These are phyloP conservation scores for Halophytophthora polymorphica DNA, from an alignment of 352 stramenopile genomes.

Conservation along the genomic window DNA sequence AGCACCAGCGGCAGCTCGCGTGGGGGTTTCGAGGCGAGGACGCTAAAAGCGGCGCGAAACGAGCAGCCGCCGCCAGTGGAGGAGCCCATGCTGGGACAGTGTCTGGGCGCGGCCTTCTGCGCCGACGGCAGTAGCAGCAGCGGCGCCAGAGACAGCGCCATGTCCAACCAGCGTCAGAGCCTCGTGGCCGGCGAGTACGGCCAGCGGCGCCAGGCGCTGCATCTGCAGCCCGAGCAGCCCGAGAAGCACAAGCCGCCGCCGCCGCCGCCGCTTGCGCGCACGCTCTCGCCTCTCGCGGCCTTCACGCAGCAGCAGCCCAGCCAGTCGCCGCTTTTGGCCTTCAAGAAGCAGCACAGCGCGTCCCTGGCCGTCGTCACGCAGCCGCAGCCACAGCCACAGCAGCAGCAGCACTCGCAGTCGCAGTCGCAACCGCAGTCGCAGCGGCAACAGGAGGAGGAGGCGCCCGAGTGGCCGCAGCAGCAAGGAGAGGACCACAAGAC, in stretches of 20 bases:
- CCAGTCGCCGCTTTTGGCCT: constrained; percentile 11
- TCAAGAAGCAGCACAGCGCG: constrained; percentile 6
- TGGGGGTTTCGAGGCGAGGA: constrained; percentile 2
- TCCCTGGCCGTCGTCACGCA: no score
- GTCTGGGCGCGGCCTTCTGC: constrained; percentile 28
- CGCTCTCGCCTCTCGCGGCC: constrained; percentile 7
- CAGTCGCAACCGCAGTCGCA: constrained; percentile 14
- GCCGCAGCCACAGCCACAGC: no score
- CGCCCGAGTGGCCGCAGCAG: constrained; percentile 15
- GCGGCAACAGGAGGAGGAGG: constrained; percentile 14
- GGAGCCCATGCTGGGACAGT: constrained; percentile 26
- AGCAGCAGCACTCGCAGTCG: no score
- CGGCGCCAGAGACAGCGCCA: constrained; percentile 11
- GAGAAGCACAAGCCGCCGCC: constrained; percentile 13
- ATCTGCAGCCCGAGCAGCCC: constrained; percentile 5
- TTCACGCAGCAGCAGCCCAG: no score
- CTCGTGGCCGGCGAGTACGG: constrained; percentile 38
- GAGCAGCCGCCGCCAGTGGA: constrained; percentile 5
- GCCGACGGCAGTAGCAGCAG: constrained; percentile 19
- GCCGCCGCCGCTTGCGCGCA: no score
- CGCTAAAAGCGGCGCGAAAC: constrained; percentile 22
- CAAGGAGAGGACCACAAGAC: constrained; percentile 16
- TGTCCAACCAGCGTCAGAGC: constrained; percentile 24
- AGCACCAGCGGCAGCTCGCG: no score
- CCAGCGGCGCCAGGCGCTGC: constrained; percentile 12